Conservation (phyloP, 768 basidiomycete genomes). For the Hygrophoropsis aurantiaca region DNA sequence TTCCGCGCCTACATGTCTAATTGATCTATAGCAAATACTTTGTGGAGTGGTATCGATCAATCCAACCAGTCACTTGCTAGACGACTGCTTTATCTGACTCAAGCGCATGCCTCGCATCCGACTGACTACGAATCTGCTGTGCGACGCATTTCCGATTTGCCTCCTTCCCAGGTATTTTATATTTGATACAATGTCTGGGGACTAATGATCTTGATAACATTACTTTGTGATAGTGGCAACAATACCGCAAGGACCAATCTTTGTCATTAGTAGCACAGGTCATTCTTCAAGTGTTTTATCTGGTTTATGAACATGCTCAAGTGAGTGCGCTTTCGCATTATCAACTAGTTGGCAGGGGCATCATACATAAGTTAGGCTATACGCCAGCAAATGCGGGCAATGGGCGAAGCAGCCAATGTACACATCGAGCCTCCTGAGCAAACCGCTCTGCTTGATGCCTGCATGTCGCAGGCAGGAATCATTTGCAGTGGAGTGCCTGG, state of each 20-base stretch:
- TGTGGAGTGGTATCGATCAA: conserved; percentile 66
- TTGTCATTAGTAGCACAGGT: background rate
- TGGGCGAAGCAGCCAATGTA: conserved; percentile 69
- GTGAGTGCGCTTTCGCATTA: conserved; percentile 30
- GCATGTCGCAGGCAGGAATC: conserved; percentile 76
- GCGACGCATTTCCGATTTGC: conserved; percentile 60
- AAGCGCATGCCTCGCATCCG: conserved; percentile 46
- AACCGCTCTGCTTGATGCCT: conserved; percentile 77
- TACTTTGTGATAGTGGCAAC: too few species aligned
- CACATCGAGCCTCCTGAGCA: conserved; percentile 92
- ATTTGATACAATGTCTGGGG: too few species aligned
- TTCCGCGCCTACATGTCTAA: background rate
- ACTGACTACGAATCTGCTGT: conserved; percentile 54
- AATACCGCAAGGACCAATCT: background rate
- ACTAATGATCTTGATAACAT: background rate
- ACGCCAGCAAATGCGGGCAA: conserved; percentile 75
- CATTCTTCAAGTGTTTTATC: conserved; percentile 43
- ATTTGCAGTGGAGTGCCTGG: conserved; percentile 96
- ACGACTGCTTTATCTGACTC: conserved; percentile 51
- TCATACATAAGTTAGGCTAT: conserved; percentile 52
- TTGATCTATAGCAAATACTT: conserved; percentile 57
- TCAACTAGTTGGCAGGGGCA: background rate
- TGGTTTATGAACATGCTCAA: conserved; percentile 58
- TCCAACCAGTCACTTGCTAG: conserved; percentile 60
- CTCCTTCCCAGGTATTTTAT: conserved; percentile 51